A percentile compares a stretch with the other conserved stretches of the same genome.
Evolutionary conservation across 208 protist species (phyloP).

Genomic region (Phytomonas sp.): DNA sequence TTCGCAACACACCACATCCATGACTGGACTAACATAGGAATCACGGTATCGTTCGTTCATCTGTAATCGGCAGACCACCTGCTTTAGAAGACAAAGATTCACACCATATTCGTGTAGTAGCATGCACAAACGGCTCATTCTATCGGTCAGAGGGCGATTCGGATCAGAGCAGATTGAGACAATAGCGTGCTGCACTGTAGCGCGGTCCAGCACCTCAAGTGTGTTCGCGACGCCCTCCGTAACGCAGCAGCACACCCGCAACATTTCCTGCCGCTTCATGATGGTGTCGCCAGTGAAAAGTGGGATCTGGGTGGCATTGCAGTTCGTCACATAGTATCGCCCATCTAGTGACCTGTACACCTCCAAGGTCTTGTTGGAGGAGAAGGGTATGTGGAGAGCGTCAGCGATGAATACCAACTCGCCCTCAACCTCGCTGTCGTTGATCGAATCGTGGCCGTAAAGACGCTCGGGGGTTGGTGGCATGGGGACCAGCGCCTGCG

Average conservation of each 20-base stretch:
- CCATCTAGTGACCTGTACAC: constrained; percentile 76
- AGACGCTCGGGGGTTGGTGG: constrained; percentile 38
- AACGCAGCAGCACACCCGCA: constrained; percentile 36
- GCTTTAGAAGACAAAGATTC: constrained; percentile 77
- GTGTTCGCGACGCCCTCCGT: constrained; percentile 46
- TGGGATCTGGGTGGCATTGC: constrained; percentile 63
- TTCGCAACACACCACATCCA: constrained; percentile 40
- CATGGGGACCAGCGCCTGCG: constrained; percentile 82
- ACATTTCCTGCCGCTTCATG: constrained; percentile 79
- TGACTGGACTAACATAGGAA: constrained; percentile 10
- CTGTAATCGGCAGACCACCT: constrained; percentile 25
- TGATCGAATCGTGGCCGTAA: constrained; percentile 50
- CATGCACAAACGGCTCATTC: constrained; percentile 14
- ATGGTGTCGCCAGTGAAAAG: constrained; percentile 63
- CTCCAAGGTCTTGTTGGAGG: constrained; percentile 37
- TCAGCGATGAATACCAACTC: constrained; percentile 69
- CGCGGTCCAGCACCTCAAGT: constrained; percentile 36
- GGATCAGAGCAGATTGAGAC: constrained; percentile 16
- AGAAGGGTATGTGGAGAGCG: constrained; percentile 63
- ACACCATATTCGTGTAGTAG: constrained; percentile 56
- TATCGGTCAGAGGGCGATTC: not conserved
- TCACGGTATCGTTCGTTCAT: not conserved
- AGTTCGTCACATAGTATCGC: constrained; percentile 75
- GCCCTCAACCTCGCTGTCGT: constrained; percentile 62
- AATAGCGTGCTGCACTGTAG: constrained; percentile 28